Evolutionary conservation across 2,329 filamentous ascomycete genomes (phyloP), one percentile per base, ranked within the genome.

Genomic region (Hypoxylon sp.): DNA sequence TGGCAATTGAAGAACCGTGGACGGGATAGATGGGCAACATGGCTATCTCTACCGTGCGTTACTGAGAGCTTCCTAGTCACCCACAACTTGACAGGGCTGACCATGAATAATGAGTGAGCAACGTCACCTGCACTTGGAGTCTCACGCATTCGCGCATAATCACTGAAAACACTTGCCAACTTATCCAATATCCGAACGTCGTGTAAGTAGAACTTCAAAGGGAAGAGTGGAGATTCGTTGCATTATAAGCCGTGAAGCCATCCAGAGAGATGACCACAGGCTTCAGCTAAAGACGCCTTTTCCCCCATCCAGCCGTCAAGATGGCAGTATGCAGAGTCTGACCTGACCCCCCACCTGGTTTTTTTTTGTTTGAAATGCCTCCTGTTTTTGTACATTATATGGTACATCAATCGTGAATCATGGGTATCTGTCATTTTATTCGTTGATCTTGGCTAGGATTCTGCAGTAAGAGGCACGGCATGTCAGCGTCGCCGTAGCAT

Each of bases 381-480:
- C 52, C 41, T 64, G 58, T 57, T 18, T 17, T 35, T 66, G 61
- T 69, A 69, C 62, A 65, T 58, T 42, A 48, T 65, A 67, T 70
- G 48, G 64, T 68, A 69, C 69, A 70, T 68, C 66, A 53, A 60
- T 67, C 67, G 57, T 68, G 63, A 67, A 60, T 61, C 61, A 46
- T 67, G 57, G 60, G 58, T 62, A 49, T 67, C 55, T 72, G 83
- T 82, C 91, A 31, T 40, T 43, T 45, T 57, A 97, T 85, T 98
- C 94, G 81, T 92, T 97, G 86, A 99, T 97, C 89, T 98, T 99
- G 77, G 95, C 95, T 61, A 99, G 87, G 69, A 99, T 91, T 78
- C 94, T 97, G 70, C 4, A n/a, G n/a, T 11, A 24, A n/a, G 23
- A 13, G 2, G 15, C 31, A 17, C 31, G 18, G 2, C 10, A n/a